Evolutionary conservation across 148 eudicot species (phyloP).

Genomic region (Silene latifolia): DNA sequence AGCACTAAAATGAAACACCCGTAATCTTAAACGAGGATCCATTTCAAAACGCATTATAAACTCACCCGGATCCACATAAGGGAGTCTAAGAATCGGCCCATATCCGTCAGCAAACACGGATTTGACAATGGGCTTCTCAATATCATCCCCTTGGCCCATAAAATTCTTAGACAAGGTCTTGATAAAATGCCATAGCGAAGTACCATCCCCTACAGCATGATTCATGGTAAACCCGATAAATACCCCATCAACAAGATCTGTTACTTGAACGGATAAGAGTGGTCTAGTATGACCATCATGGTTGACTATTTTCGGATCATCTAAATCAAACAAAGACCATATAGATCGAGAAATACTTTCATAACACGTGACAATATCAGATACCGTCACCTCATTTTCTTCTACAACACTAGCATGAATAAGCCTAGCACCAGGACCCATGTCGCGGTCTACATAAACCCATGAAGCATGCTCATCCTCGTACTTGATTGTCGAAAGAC

Average conservation of each 20-base stretch:
- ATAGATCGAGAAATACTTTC: slow-evolving; percentile 8
- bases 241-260: slow-evolving; percentile 29
- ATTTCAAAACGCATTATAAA: slow-evolving; percentile 11
- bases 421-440: slow-evolving; percentile 17
- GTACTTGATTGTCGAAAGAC: slow-evolving; percentile 4
- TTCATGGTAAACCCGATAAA: slow-evolving; percentile 25
- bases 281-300: slow-evolving; percentile 32
- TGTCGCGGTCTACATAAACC: slow-evolving; percentile 13
- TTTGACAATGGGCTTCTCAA: slow-evolving; percentile 8
- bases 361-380: slow-evolving; percentile 1
- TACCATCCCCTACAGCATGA: slow-evolving; percentile 29
- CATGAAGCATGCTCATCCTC: neutral
- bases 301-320: slow-evolving; percentile 16
- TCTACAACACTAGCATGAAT: neutral
- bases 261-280: slow-evolving; percentile 28
- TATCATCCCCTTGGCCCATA: neutral
- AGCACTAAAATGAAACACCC: slow-evolving; percentile 26
- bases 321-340: slow-evolving; percentile 24
- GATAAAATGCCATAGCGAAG: slow-evolving; percentile 35
- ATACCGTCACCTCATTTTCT: neutral
- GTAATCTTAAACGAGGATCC: slow-evolving; percentile 7
- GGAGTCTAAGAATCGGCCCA: slow-evolving; percentile 18
- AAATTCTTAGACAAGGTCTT: slow-evolving; percentile 25
- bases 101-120: slow-evolving; percentile 17
- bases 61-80: slow-evolving; percentile 19